A percentile compares a stretch with the other conserved stretches of the same genome.
Evolutionary conservation across 345 rosid species (phyloP).

Genomic region (Alliaria petiolata): DNA sequence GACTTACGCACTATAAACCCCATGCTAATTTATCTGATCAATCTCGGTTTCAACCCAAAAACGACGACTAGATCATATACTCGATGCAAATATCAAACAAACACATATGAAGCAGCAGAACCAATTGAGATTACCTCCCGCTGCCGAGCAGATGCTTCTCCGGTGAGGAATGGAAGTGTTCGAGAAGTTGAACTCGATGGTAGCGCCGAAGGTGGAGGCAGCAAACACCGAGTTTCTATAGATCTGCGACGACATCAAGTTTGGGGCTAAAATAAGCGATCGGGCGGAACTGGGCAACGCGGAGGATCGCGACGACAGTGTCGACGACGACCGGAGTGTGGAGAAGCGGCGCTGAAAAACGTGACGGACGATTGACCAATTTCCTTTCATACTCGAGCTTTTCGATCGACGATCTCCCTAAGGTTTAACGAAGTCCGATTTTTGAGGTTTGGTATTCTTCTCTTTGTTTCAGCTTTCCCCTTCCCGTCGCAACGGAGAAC

Average conservation of each 20-base stretch:
- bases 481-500: background rate
- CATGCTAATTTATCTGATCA: background rate
- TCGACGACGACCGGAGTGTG: slow-evolving; percentile 7
- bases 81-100: background rate
- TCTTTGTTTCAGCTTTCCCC: background rate
- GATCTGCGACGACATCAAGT: slow-evolving; percentile 2
- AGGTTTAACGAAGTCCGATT: slow-evolving; percentile 6
- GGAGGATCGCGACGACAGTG: background rate
- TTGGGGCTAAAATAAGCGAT: slow-evolving; percentile 2
- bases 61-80: background rate
- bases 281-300: background rate
- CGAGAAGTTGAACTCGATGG: background rate
- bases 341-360: slow-evolving; percentile 9
- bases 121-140: slow-evolving; percentile 13
- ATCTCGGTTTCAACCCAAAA: background rate
- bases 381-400: slow-evolving; percentile 23
- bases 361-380: slow-evolving; percentile 21
- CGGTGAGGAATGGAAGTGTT: background rate
- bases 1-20: background rate
- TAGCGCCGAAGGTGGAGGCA: background rate
- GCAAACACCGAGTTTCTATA: background rate
- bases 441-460: background rate
- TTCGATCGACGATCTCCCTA: background rate
- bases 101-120: background rate
- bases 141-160: slow-evolving; percentile 22